phyloP scores from a whole-genome alignment of 2,329 filamentous ascomycete species.

The Aspergillus sergii region DNA sequence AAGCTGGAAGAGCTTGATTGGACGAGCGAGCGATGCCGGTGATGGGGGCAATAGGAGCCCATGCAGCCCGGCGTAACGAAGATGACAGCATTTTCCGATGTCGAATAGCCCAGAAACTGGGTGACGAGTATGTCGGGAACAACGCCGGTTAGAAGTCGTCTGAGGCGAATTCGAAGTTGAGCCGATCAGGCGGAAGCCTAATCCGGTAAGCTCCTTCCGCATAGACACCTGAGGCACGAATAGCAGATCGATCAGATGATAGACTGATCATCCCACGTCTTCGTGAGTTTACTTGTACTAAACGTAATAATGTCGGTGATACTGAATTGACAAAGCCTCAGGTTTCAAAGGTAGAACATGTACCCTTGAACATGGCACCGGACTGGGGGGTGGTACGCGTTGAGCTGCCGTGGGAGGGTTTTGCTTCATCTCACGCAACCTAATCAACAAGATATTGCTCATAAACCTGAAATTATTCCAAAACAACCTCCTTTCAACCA shows the following conservation, averaged over 20 bases:
- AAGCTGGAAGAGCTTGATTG: constrained; percentile 32
- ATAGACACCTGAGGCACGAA: constrained; percentile 27
- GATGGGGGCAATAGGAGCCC: constrained; percentile 38
- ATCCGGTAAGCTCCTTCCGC: constrained; percentile 28
- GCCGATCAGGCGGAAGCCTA: constrained; percentile 36
- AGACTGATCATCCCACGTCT: not conserved
- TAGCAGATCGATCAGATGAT: constrained; percentile 10
- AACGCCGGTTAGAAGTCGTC: constrained; percentile 23
- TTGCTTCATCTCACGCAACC: not conserved
- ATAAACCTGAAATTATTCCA: not conserved
- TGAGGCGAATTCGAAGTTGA: constrained; percentile 41
- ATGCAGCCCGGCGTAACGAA: constrained; percentile 49
- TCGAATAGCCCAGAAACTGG: constrained; percentile 28
- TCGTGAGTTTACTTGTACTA: not conserved
- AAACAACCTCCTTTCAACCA: not conserved
- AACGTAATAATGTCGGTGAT: not conserved
- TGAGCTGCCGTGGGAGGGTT: not conserved
- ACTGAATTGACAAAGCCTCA: not conserved
- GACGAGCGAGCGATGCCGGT: constrained; percentile 37
- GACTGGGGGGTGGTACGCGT: not conserved
- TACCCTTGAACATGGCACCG: not conserved
- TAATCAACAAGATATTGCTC: not conserved
- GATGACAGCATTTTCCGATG: constrained; percentile 46
- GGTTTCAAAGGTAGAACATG: not conserved
- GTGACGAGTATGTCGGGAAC: constrained; percentile 28